A percentile compares a stretch with the other conserved stretches of the same genome.
These are phyloP conservation scores for Phtheirospermum japonicum DNA, from an alignment of 257 asterid species.

Conservation along the genomic window DNA sequence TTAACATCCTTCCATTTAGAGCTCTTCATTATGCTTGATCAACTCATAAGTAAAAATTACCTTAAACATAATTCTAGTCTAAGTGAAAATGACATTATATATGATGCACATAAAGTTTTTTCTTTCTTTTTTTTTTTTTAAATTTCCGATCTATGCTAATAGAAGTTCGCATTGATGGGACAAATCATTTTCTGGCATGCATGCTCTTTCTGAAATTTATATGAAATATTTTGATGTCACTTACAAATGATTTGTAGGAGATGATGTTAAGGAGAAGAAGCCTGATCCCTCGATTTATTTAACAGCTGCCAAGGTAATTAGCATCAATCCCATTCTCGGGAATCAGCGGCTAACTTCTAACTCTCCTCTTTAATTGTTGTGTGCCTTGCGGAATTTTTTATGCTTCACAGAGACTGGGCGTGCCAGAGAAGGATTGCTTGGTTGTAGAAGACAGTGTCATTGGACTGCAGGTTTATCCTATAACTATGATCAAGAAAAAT, in stretches of 20 bases:
- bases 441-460: constrained; percentile 97
- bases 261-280: constrained; percentile 91
- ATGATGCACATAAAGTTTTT: no score
- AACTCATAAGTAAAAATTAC: no score
- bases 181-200: no score
- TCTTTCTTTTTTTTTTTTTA: no score
- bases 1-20: no score
- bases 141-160: not conserved
- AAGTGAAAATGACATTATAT: no score
- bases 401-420: constrained; percentile 60
- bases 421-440: constrained; percentile 65
- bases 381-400: constrained; percentile 15
- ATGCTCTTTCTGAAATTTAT: no score
- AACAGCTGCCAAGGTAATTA: constrained; percentile 71
- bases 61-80: no score
- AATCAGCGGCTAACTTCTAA: constrained; percentile 6
- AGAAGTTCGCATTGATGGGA: not conserved
- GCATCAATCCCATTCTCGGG: constrained; percentile 11
- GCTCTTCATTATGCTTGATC: no score
- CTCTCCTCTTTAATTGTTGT: constrained; percentile 6
- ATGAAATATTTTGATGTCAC: not conserved
- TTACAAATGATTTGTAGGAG: constrained; percentile 45
- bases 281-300: constrained; percentile 86
- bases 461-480: constrained; percentile 73
- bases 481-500: not conserved